Conservation (phyloP, 441 rosid species). For the Viola pubescens region DNA sequence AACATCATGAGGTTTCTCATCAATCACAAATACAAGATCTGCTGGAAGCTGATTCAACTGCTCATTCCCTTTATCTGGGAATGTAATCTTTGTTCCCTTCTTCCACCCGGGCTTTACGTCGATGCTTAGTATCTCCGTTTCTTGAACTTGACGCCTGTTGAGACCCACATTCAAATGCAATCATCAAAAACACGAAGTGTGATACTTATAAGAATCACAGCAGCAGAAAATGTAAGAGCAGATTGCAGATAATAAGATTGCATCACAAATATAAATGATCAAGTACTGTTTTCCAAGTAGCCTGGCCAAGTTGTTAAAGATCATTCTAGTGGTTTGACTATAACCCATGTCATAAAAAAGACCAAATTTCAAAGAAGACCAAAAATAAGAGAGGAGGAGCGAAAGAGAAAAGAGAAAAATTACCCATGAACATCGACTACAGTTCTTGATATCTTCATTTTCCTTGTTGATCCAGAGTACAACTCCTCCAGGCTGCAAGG, state of each 20-base stretch:
- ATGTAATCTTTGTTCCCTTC: conserved; percentile 85
- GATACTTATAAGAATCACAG: background rate
- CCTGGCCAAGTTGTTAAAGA: background rate
- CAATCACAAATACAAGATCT: conserved; percentile 74
- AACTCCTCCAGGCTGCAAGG: conserved; percentile 88
- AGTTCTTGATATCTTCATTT: conserved; percentile 94
- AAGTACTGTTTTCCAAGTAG: background rate
- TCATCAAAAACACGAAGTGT: background rate
- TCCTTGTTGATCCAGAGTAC: conserved; percentile 76
- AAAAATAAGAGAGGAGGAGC: background rate
- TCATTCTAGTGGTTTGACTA: no score
- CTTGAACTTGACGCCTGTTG: conserved; percentile 53
- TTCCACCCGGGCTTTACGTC: conserved; percentile 97
- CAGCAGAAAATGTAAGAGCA: conserved; percentile 2
- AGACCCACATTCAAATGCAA: conserved; percentile 2
- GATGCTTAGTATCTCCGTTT: conserved; percentile 70
- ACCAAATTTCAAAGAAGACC: no score
- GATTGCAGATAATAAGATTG: no score
- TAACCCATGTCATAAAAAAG: no score
- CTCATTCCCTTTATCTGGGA: conserved; percentile 90
- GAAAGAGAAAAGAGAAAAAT: conserved; percentile 1
- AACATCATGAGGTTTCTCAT: conserved; percentile 61
- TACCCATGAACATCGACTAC: conserved; percentile 66
- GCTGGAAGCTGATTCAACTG: conserved; percentile 83
- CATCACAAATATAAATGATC: background rate